These are phyloP conservation scores for Diplotaxis tenuifolia DNA, from an alignment of 345 rosid species.

Conservation along the genomic window DNA sequence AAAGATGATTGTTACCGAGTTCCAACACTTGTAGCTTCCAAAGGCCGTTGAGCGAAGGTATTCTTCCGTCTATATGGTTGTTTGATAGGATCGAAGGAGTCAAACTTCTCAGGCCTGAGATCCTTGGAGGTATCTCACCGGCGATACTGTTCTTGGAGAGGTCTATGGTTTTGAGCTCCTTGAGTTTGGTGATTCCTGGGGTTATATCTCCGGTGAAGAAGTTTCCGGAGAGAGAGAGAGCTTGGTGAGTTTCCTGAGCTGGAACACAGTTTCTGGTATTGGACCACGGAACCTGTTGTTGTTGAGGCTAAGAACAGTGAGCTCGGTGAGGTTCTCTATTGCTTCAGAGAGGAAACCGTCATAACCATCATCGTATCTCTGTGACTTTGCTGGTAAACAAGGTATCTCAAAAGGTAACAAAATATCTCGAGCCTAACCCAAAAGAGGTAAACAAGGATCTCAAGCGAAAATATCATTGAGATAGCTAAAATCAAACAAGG, in stretches of 20 bases:
- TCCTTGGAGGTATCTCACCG: conserved; percentile 40
- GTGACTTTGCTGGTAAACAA: conserved; percentile 41
- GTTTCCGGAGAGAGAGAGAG: conserved; percentile 40
- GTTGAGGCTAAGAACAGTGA: conserved; percentile 38
- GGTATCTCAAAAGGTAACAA: no score
- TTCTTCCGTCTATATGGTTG: conserved; percentile 48
- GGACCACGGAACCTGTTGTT: conserved; percentile 57
- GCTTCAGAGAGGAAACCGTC: neutral
- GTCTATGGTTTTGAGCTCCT: conserved; percentile 41
- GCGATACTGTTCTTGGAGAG: conserved; percentile 50
- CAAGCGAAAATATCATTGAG: no score
- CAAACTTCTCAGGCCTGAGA: conserved; percentile 45
- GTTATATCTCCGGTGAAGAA: conserved; percentile 54
- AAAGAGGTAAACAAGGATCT: no score
- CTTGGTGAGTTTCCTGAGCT: conserved; percentile 45
- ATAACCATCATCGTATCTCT: conserved; percentile 44
- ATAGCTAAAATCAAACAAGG: no score
- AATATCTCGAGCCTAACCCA: no score
- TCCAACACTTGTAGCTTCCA: conserved; percentile 54
- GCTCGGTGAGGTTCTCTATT: neutral
- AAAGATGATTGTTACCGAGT: conserved; percentile 44
- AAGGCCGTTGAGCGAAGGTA: conserved; percentile 47
- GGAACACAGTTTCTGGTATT: conserved; percentile 44
- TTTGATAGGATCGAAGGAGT: conserved; percentile 38
- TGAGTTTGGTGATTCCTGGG: conserved; percentile 30